Conservation (phyloP, 345 rosid species). For the Arabidopsis suecica region DNA sequence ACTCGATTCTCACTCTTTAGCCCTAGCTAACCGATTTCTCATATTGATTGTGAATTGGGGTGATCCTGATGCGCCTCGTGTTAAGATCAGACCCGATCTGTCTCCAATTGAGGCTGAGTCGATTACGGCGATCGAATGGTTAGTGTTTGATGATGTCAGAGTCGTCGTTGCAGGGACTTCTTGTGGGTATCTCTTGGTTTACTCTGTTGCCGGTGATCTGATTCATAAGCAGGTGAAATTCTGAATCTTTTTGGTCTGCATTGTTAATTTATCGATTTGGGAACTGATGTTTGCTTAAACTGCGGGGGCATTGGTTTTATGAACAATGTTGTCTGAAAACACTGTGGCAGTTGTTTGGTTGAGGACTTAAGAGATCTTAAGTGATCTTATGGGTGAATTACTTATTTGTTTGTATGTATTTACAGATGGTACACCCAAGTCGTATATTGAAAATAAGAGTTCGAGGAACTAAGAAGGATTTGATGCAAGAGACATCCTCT, state of each 20-base stretch:
- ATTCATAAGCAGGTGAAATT: constrained; percentile 74
- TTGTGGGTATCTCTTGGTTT: constrained; percentile 72
- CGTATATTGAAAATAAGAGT: constrained; percentile 74
- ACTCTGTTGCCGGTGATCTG: constrained; percentile 69
- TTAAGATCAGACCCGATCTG: constrained; percentile 87
- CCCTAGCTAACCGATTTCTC: constrained; percentile 65
- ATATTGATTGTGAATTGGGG: constrained; percentile 74
- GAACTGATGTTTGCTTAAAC: constrained; percentile 3
- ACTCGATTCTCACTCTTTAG: constrained; percentile 70
- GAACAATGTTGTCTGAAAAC: constrained; percentile 5
- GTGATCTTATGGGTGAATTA: neutral
- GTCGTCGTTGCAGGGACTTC: constrained; percentile 85
- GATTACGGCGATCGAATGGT: constrained; percentile 81
- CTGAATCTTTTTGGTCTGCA: neutral
- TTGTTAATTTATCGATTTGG: neutral
- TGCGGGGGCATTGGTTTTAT: constrained; percentile 1
- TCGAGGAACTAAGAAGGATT: constrained; percentile 72
- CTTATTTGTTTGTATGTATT: constrained; percentile 2
- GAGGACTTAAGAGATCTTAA: neutral
- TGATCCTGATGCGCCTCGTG: constrained; percentile 58
- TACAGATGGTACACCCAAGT: constrained; percentile 68
- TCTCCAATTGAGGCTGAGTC: constrained; percentile 81
- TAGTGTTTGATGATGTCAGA: constrained; percentile 73
- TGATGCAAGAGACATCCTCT: constrained; percentile 60
- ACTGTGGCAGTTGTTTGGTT: constrained; percentile 16